Evolutionary conservation across 495 filamentous ascomycete genomes (phyloP), one percentile per base, ranked within the genome.

Genomic region (Neurospora tetraspora): DNA sequence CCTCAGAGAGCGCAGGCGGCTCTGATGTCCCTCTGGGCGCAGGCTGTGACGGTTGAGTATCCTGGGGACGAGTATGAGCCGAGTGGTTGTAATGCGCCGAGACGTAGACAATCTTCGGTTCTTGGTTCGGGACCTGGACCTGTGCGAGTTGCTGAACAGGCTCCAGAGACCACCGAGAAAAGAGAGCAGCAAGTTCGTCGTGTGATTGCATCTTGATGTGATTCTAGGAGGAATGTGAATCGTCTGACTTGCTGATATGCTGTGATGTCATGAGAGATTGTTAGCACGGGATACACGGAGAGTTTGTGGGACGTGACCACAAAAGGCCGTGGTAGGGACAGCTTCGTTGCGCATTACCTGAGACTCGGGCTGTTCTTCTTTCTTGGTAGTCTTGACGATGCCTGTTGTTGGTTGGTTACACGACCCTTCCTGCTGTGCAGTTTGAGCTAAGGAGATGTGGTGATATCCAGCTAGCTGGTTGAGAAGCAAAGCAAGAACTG

Each of bases 51-150:
- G 69, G 73, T 36, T 76, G 72, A 2, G 77, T 72, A n/a, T 81
- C 76, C 8, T 81, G 75, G 31, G 76, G 77, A 23, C 74, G 82
- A 12, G 86, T 37, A 74, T 93, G 91, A 37, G 88, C 80, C 3
- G 91, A 92, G 78, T 94, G 92, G 75, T 91, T 88, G 78, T 93
- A 93, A 79, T 94, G 92, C 74, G 91, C 90, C 14, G 90, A 86
- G 74, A 93, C 87, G 81, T 92, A 93, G 70, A 84, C 83, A 72
- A 88, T 87, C 70, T 82, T 80, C 9, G 75, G 71, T 74, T 82
- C 76, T 61, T 80, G 75, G 45, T 74, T 43, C 34, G 76, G 73
- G 10, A 78, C 76, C 10, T 77, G 71, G 27, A 76, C 76, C 4
- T 77, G 76, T 69, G 76, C 79, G 72, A 79, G 77, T 27, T 76